Conservation (phyloP, 345 rosid species). For the Acer campestre region DNA sequence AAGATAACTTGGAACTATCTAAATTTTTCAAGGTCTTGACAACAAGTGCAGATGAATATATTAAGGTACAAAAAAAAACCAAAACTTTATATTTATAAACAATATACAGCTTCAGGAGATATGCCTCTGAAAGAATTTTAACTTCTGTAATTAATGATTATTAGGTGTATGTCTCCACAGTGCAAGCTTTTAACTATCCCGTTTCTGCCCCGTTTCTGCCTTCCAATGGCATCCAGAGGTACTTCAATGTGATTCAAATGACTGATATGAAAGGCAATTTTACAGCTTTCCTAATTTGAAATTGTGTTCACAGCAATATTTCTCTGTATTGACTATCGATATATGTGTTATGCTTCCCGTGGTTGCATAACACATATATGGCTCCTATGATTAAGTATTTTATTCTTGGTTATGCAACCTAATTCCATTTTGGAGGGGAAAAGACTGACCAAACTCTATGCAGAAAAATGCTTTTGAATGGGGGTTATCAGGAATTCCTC, state of each 20-base stretch:
- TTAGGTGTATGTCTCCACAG: constrained; percentile 90
- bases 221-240: constrained; percentile 99
- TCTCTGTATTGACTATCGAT: neutral
- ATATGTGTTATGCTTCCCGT: neutral
- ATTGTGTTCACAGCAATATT: neutral
- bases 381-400: neutral
- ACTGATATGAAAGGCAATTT: neutral
- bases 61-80: constrained; percentile 47
- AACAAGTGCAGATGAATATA: constrained; percentile 62
- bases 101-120: neutral
- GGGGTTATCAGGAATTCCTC: constrained; percentile 80
- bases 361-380: neutral
- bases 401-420: neutral
- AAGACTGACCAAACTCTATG: constrained; percentile 19
- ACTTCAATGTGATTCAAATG: constrained; percentile 19
- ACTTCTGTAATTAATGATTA: constrained; percentile 6
- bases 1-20: constrained; percentile 45
- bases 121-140: neutral
- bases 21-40: constrained; percentile 78
- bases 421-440: neutral
- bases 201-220: too few relatives aligned
- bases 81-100: neutral
- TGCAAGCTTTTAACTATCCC: constrained; percentile 72
- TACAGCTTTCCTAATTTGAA: neutral
- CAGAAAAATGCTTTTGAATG: constrained; percentile 98